Evolutionary conservation across 2,329 filamentous ascomycete genomes (phyloP).

Genomic region (Grosmannia huntii): DNA sequence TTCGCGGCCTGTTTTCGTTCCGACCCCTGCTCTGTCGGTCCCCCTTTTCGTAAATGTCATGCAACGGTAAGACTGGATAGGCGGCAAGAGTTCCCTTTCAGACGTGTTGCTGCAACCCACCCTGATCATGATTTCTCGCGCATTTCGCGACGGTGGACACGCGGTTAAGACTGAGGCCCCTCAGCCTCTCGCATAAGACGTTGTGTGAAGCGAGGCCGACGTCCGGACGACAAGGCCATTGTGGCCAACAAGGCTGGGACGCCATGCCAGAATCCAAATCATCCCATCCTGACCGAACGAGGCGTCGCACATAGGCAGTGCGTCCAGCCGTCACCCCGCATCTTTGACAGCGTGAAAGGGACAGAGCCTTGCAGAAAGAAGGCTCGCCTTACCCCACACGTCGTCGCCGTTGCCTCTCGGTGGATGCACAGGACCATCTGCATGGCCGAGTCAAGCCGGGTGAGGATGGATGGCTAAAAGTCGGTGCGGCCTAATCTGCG

Average conservation of each 20-base stretch:
- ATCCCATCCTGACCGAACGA: too few relatives aligned
- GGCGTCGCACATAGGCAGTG: background rate
- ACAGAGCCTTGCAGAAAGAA: background rate
- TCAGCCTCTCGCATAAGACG: too few relatives aligned
- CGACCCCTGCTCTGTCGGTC: background rate
- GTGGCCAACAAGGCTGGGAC: background rate
- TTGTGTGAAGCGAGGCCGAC: background rate
- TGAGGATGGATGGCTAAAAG: slow-evolving; percentile 1
- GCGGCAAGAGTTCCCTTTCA: background rate
- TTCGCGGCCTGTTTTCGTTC: background rate
- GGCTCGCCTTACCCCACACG: background rate
- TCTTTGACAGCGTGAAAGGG: background rate
- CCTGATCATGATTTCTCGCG: background rate
- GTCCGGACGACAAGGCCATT: background rate
- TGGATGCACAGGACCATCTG: background rate
- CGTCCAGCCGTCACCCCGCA: background rate
- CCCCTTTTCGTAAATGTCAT: background rate
- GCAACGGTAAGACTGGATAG: background rate
- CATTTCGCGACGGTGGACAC: too few relatives aligned
- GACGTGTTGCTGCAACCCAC: background rate
- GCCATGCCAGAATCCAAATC: background rate
- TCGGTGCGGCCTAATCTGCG: slow-evolving; percentile 11
- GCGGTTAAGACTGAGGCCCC: too few relatives aligned
- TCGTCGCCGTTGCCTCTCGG: background rate
- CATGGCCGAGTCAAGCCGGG: background rate